Evolutionary conservation across 208 protist genomes (phyloP).

Genomic region (Leishmania lainsoni): DNA sequence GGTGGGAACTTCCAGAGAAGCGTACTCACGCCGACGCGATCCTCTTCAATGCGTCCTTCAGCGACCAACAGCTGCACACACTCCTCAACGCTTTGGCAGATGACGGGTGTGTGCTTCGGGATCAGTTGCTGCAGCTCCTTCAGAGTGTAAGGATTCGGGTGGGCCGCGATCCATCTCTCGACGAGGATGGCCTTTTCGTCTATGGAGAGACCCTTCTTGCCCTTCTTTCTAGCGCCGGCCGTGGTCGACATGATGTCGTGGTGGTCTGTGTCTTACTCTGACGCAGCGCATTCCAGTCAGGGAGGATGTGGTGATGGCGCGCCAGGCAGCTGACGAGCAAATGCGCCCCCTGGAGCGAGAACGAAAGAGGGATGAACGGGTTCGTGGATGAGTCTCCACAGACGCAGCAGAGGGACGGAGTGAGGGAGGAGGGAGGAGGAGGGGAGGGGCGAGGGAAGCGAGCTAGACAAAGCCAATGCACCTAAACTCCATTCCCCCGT

Average conservation of each 20-base stretch:
- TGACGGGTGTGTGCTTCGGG: slow-evolving; percentile 75
- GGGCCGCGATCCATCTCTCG: slow-evolving; percentile 58
- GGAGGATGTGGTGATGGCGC: not conserved
- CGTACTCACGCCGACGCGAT: slow-evolving; percentile 74
- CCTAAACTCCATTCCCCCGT: too few relatives aligned
- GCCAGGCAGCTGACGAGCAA: not conserved
- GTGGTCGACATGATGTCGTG: slow-evolving; percentile 1
- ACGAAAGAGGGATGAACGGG: not conserved
- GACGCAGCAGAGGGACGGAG: not conserved
- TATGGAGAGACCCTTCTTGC: slow-evolving; percentile 78
- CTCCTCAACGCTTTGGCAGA: slow-evolving; percentile 84
- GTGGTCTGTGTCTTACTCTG: not conserved
- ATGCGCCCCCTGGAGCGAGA: not conserved
- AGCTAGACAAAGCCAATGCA: not conserved
- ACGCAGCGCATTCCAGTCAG: not conserved
- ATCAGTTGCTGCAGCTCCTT: slow-evolving; percentile 74
- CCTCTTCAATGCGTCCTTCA: slow-evolving; percentile 63
- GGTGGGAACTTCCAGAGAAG: slow-evolving; percentile 83
- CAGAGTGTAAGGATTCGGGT: slow-evolving; percentile 77
- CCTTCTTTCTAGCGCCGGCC: slow-evolving; percentile 33
- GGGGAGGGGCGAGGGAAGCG: not conserved
- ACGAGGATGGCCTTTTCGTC: slow-evolving; percentile 79
- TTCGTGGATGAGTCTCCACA: too few relatives aligned
- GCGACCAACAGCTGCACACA: slow-evolving; percentile 79
- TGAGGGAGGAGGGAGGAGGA: not conserved